Evolutionary conservation across 495 filamentous ascomycete species (phyloP).

Genomic region (Aspergillus funiculosus): DNA sequence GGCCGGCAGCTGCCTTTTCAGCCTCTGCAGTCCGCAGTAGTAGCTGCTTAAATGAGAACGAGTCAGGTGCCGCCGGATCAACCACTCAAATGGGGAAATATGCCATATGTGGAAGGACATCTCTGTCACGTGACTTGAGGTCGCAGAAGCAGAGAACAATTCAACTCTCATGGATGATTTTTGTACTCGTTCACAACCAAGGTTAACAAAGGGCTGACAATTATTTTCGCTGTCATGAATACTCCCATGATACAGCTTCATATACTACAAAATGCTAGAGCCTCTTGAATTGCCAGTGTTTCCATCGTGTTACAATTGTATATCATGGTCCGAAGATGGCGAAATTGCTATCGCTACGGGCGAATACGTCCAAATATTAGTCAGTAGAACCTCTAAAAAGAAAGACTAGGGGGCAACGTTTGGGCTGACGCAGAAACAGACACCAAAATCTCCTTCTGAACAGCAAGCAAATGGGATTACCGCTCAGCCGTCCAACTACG

Average conservation of each 20-base stretch:
- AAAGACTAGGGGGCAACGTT: constrained; percentile 1
- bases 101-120: constrained; percentile 8
- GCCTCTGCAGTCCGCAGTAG: neutral
- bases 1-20: neutral
- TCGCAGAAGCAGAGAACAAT: neutral
- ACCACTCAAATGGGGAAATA: constrained; percentile 28
- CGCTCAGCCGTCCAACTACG: constrained; percentile 13
- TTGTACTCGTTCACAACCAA: neutral
- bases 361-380: constrained; percentile 53
- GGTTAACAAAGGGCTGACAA: too few species aligned
- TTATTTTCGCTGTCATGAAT: constrained; percentile 4
- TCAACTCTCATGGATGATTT: neutral
- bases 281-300: constrained; percentile 32
- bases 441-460: constrained; percentile 18
- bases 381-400: constrained; percentile 16
- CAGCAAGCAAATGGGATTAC: constrained; percentile 8
- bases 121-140: neutral
- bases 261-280: constrained; percentile 25
- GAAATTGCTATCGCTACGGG: constrained; percentile 55
- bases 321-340: constrained; percentile 59
- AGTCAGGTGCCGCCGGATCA: constrained; percentile 9
- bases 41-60: too few species aligned
- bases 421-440: constrained; percentile 19
- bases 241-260: neutral
- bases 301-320: constrained; percentile 45